Percentiles rank a stretch among this genome's conserved stretches.
These are phyloP conservation scores for Corinectria fuckeliana DNA, from an alignment of 2,329 filamentous ascomycete species.

Conservation along the genomic window DNA sequence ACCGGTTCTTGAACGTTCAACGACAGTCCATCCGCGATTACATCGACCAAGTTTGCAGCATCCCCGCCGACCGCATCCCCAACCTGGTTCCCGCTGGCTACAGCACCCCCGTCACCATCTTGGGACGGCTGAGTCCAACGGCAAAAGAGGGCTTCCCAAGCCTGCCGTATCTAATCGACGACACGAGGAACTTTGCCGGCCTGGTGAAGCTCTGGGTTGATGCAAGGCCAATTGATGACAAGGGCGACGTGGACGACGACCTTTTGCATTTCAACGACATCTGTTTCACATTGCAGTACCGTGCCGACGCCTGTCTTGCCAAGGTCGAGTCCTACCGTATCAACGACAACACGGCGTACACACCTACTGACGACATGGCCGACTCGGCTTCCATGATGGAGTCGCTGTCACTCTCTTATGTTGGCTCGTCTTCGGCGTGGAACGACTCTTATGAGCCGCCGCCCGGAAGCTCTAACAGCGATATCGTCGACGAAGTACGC, in stretches of 20 bases:
- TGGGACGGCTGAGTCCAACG: constrained; percentile 78
- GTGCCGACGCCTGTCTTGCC: constrained; percentile 58
- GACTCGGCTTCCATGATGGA: constrained; percentile 52
- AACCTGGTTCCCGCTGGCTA: constrained; percentile 80
- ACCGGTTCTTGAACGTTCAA: constrained; percentile 78
- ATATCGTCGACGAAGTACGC: constrained; percentile 41
- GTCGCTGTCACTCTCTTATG: constrained; percentile 41
- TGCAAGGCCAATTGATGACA: constrained; percentile 49
- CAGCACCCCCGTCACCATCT: constrained; percentile 89
- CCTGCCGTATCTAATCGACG: constrained; percentile 90
- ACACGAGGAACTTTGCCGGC: constrained; percentile 82
- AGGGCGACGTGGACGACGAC: constrained; percentile 52
- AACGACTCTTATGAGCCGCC: constrained; percentile 43
- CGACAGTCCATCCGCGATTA: constrained; percentile 84
- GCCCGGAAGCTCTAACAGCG: constrained; percentile 60
- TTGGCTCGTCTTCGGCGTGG: constrained; percentile 36
- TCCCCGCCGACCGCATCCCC: constrained; percentile 73
- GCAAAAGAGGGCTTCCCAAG: constrained; percentile 92
- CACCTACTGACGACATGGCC: constrained; percentile 47
- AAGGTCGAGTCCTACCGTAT: constrained; percentile 55
- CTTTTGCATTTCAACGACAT: constrained; percentile 59
- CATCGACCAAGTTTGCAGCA: constrained; percentile 84
- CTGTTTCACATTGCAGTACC: constrained; percentile 58
- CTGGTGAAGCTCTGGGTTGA: constrained; percentile 84
- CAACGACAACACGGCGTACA: constrained; percentile 42